A percentile compares a stretch with the other conserved stretches of the same genome.
phyloP scores from a whole-genome alignment of 78 protist species.

The Tieghemostelium lacteum region DNA sequence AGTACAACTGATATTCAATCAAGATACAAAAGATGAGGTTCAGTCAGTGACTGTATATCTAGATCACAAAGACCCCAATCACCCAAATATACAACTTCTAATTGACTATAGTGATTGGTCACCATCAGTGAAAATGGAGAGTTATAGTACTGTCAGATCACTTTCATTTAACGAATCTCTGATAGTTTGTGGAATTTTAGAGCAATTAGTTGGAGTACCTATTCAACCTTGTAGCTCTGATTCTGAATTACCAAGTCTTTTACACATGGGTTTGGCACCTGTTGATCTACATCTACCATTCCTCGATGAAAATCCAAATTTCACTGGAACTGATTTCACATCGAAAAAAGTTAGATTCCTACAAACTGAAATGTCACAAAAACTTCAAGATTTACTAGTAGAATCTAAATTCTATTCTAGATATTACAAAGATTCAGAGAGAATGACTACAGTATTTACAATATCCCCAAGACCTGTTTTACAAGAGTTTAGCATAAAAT shows the following conservation, averaged over 20 bases:
- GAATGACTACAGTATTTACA: not conserved
- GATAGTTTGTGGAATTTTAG: slow-evolving; percentile 2
- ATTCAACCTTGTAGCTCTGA: slow-evolving; percentile 20
- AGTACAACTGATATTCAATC: too few species aligned
- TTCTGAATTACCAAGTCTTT: slow-evolving; percentile 28
- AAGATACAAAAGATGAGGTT: too few species aligned
- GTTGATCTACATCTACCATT: not conserved
- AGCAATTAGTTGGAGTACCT: slow-evolving; percentile 14
- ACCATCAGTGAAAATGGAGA: slow-evolving; percentile 6
- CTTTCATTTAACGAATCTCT: slow-evolving; percentile 43
- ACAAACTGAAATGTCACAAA: slow-evolving; percentile 2
- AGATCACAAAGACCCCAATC: too few species aligned
- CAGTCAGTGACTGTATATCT: too few species aligned
- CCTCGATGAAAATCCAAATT: too few species aligned
- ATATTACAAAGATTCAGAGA: not conserved
- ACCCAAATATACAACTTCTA: not conserved
- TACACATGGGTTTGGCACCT: slow-evolving; percentile 58
- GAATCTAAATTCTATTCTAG: not conserved
- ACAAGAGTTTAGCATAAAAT: not conserved
- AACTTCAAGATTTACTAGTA: slow-evolving; percentile 1
- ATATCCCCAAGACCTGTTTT: not conserved
- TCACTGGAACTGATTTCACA: not conserved
- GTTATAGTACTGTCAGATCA: slow-evolving; percentile 36
- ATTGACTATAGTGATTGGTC: slow-evolving; percentile 28
- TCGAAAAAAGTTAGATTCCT: not conserved